Evolutionary conservation across 129 eudicot species (phyloP), one percentile per base, ranked within the genome.

Genomic region (Centaurea solstitialis): DNA sequence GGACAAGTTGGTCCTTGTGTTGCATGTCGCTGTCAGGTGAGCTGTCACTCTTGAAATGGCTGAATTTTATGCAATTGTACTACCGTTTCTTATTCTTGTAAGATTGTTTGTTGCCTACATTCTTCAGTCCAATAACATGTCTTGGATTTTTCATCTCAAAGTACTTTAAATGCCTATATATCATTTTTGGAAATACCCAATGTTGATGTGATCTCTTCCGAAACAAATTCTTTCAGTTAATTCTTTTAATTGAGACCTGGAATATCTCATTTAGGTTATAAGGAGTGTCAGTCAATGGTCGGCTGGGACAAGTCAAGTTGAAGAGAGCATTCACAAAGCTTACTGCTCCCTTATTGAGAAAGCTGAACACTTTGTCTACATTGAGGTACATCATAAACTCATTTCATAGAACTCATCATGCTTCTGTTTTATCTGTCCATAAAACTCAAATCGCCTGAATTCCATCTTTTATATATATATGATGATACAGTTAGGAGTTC

Each of bases 241-340:
- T 3, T 68, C 13, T 5, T 76, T 24, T 37, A 6, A 70, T 28
- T 59, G 43, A 38, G 37, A 73, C 79, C 75, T 18, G 10, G 70
- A 28, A 24, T 45, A 67, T 76, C 69, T 18, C 61, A 18, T 78
- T 71, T 89, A 95, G 98, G 88, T 95, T 64, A 76, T 95, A 62
- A 87, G 99, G 82, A 95, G 99, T 79, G 99, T 92, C 80, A 92
- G 97, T 79, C 99, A 92, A 65, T 95, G 99, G 99, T 95, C 99
- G 59, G 99, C 98, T 78, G 99, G 99, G 39, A 95, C 99, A 41
- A 91, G 99, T 82, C 99, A 95, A 90, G 92, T 90, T 77, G 99
- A 95, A 85, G 94, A 92, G 76, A 95, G 99, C 80, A 91, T 95
- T 76, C 99, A 95, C 88, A 93, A 77, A 72, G 90, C 99, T 81